Evolutionary conservation across 2,329 filamentous ascomycete genomes (phyloP).

Genomic region (Neopestalotiopsis rosae): DNA sequence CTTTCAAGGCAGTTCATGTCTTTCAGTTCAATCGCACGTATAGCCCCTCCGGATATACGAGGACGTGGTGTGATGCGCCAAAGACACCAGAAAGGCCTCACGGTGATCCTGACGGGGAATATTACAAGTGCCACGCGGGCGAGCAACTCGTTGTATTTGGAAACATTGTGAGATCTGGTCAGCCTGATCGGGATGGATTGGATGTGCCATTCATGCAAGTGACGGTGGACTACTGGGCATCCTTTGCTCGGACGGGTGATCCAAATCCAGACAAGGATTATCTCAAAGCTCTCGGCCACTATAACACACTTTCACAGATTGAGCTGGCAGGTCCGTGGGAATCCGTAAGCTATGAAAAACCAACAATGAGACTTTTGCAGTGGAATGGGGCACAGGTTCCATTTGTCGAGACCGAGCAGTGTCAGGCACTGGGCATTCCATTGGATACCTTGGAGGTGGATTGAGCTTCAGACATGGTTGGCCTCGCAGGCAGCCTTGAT

Average conservation of each 20-base stretch:
- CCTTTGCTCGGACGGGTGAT: not conserved
- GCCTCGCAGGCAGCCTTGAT: too few relatives aligned
- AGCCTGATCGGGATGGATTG: not conserved
- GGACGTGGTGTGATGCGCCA: not conserved
- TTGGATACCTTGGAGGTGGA: not conserved
- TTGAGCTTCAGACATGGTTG: not conserved
- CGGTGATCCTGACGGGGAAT: not conserved
- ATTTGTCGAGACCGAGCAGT: constrained; percentile 1
- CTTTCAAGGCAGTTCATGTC: not conserved
- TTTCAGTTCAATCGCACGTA: constrained; percentile 5
- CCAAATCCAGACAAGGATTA: not conserved
- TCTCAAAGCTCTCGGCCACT: not conserved
- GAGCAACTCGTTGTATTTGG: constrained; percentile 1
- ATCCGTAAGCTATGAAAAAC: not conserved
- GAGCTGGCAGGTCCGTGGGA: not conserved
- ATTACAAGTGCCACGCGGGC: constrained; percentile 5
- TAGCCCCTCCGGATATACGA: not conserved
- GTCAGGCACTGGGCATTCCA: not conserved
- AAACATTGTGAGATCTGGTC: not conserved
- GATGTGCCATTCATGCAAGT: not conserved
- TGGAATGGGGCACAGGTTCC: not conserved
- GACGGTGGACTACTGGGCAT: not conserved
- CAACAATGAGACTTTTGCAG: constrained; percentile 1
- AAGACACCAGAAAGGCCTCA: not conserved
- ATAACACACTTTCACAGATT: not conserved